Evolutionary conservation across 228 moss, liverwort and hornwort species (phyloP), one percentile per base, ranked within the genome.

Genomic region (Sphagnum magellanicum): DNA sequence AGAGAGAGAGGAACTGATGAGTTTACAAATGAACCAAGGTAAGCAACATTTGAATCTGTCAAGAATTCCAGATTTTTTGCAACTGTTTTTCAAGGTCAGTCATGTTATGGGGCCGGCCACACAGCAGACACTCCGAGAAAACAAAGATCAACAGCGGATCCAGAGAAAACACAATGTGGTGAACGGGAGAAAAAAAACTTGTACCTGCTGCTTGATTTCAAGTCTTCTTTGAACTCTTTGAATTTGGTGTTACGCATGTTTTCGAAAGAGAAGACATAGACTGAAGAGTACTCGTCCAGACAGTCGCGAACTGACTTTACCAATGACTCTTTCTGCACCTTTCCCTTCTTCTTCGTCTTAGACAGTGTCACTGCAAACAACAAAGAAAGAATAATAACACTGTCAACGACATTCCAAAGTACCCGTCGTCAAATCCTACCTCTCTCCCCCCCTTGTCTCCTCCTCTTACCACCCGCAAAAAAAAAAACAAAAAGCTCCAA

Each of bases 241-340:
- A 98, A 93, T 63, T 89, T 74, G 15, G 77, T 74, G 49, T 98
- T 94, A 13, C 98, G 93, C 98, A 98, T 93, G 69, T 98, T 93
- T 73, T 92, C 98, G 51, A 83, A 91, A 5, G 90, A 87, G 78
- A 98, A 93, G 10, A 94, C 86, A 66, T 90, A 98, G 53, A 98
- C 73, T n/a, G 92, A 90, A 8, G 79, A 66, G 63, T 83, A 94
- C 8, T 92, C 87, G 73, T 94, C 94, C 0, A 94, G 80, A 17
- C 79, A 79, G 67, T 90, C 93, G 16, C 98, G 81, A 66, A 98
- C 82, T 11, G 79, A 68, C 71, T 80, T 84, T 49, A 93, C 94
- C 51, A 94, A 74, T 16, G 87, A 87, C 74, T 94, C 98, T 77
- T 98, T 98, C 77, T 98, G 92, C 79, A 93, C 94, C 83, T 89